A percentile compares a stretch with the other conserved stretches of the same genome.
These are phyloP conservation scores for Corchorus olitorius DNA, from an alignment of 345 rosid species.

Conservation along the genomic window DNA sequence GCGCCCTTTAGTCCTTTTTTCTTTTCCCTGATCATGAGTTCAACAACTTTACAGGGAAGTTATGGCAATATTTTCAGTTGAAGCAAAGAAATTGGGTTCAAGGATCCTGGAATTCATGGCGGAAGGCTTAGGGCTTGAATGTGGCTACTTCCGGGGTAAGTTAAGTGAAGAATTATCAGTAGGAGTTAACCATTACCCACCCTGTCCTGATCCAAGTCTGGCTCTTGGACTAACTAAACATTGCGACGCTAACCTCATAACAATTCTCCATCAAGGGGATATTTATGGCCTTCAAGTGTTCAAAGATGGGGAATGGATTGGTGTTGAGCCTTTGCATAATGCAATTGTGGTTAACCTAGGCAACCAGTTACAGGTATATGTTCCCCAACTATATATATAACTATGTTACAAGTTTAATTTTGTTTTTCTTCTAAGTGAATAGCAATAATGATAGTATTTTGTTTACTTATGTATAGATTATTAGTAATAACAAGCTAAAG, in stretches of 20 bases:
- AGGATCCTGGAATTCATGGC: constrained; percentile 29
- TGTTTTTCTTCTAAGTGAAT: neutral
- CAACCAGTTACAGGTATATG: constrained; percentile 24
- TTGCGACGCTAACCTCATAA: constrained; percentile 27
- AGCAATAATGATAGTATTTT: too few species aligned
- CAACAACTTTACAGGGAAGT: constrained; percentile 25
- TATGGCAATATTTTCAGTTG: constrained; percentile 22
- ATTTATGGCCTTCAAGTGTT: constrained; percentile 38
- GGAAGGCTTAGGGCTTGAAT: constrained; percentile 36
- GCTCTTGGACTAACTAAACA: constrained; percentile 35
- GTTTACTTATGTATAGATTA: constrained; percentile 15
- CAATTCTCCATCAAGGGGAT: constrained; percentile 36
- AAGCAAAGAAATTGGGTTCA: constrained; percentile 35
- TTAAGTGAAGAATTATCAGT: constrained; percentile 6
- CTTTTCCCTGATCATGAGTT: neutral
- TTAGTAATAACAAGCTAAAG: constrained; percentile 33
- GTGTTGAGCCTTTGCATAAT: constrained; percentile 30
- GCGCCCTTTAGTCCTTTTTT: neutral
- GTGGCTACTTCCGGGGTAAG: constrained; percentile 20
- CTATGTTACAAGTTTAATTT: neutral
- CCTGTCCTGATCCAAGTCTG: constrained; percentile 43
- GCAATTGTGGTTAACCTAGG: constrained; percentile 40
- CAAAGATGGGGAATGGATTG: constrained; percentile 36
- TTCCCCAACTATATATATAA: too few species aligned
- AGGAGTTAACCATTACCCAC: constrained; percentile 29